Conservation (phyloP, 768 basidiomycete species). For the Fomitopsis pulvina region DNA sequence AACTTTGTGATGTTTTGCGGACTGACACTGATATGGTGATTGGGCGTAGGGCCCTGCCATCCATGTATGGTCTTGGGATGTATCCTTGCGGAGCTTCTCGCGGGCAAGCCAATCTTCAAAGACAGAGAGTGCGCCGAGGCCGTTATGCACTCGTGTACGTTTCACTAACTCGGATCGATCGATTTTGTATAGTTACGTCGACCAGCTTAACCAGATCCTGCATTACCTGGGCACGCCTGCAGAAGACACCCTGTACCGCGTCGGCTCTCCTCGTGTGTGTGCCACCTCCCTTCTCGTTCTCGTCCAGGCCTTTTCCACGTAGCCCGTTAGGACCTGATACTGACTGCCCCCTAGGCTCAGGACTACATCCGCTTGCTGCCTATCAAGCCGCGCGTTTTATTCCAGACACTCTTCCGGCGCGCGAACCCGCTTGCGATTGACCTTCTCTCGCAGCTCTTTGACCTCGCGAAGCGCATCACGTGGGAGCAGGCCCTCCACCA, state of each 20-base stretch:
- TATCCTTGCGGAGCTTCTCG: slow-evolving; percentile 87
- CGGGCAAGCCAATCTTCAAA: slow-evolving; percentile 95
- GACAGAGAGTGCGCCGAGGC: slow-evolving; percentile 93
- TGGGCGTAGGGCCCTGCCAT: slow-evolving; percentile 87
- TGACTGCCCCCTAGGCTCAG: slow-evolving; percentile 56
- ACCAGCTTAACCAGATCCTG: slow-evolving; percentile 96
- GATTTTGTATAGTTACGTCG: slow-evolving; percentile 68
- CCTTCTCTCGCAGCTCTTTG: slow-evolving; percentile 88
- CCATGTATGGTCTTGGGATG: slow-evolving; percentile 96
- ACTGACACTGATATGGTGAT: no score
- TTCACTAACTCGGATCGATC: no score
- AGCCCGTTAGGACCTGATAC: no score
- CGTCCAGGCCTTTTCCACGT: no score
- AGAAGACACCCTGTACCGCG: slow-evolving; percentile 92
- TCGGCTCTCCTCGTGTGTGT: slow-evolving; percentile 88
- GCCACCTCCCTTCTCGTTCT: neutral
- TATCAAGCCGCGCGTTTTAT: slow-evolving; percentile 92
- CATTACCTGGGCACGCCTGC: slow-evolving; percentile 98
- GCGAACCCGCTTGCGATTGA: slow-evolving; percentile 95
- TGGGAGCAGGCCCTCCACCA: slow-evolving; percentile 95
- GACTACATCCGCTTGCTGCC: slow-evolving; percentile 98
- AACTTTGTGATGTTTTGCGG: no score
- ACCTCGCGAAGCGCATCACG: slow-evolving; percentile 92
- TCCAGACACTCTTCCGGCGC: slow-evolving; percentile 85
- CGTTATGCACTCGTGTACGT: no score